A percentile compares a stretch with the other conserved stretches of the same genome.
phyloP scores from a whole-genome alignment of 1,284 basidiomycete genomes.

The Heterobasidion irregulare region DNA sequence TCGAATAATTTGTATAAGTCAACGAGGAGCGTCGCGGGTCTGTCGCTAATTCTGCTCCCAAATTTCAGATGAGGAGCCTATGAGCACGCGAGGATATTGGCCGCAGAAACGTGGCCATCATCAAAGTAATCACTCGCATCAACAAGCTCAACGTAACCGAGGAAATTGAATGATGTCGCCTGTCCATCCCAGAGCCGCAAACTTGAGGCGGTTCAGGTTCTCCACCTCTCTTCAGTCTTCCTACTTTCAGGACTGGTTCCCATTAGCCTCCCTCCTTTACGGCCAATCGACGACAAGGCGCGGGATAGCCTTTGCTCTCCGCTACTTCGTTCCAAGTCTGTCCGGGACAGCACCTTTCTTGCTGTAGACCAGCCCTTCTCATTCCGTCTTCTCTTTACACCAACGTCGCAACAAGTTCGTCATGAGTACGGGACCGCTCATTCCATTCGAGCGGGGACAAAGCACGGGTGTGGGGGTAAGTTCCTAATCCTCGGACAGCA shows the following conservation, averaged over 20 bases:
- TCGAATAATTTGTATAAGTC: too few relatives aligned
- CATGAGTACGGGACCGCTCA: conserved; percentile 13
- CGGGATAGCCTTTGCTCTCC: conserved; percentile 24
- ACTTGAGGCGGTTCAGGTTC: conserved; percentile 4
- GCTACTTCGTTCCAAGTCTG: conserved; percentile 21
- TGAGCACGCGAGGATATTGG: too few relatives aligned
- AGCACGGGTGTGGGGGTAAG: conserved; percentile 37
- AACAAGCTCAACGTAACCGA: too few relatives aligned
- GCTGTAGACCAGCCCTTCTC: conserved; percentile 8
- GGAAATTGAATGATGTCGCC: background rate
- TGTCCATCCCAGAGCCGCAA: background rate
- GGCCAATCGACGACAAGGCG: conserved; percentile 26
- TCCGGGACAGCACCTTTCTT: conserved; percentile 21
- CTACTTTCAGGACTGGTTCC: conserved; percentile 34
- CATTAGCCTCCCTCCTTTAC: conserved; percentile 24
- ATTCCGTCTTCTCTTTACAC: conserved; percentile 9
- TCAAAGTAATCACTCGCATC: too few relatives aligned
- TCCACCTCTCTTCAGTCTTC: conserved; percentile 14
- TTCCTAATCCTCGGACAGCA: conserved; percentile 4
- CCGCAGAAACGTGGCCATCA: too few relatives aligned
- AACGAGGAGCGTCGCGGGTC: too few relatives aligned
- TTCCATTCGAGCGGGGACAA: conserved; percentile 20
- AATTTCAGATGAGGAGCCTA: too few relatives aligned
- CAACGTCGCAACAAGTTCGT: conserved; percentile 8
- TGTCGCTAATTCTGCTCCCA: too few relatives aligned